Evolutionary conservation across 2,329 filamentous ascomycete genomes (phyloP).

Genomic region (Cryphonectria naterciae): DNA sequence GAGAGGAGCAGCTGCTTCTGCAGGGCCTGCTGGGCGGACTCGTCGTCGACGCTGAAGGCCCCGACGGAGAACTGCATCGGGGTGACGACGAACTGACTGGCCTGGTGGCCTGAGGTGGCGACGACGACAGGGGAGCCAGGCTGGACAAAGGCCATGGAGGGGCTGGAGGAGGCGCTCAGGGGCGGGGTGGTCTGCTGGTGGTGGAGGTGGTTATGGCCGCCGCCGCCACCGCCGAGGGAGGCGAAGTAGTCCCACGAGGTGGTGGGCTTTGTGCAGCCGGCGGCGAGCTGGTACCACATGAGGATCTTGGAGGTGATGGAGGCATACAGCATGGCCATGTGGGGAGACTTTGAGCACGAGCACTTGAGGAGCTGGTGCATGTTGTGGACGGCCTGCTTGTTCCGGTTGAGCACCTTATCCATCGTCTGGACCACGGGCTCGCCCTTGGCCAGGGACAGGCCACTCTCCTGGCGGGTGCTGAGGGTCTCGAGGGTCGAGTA

Average conservation of each 20-base stretch:
- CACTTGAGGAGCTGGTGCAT: slow-evolving; percentile 28
- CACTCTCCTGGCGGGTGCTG: slow-evolving; percentile 18
- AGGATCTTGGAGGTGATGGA: slow-evolving; percentile 30
- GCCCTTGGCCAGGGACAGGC: slow-evolving; percentile 11
- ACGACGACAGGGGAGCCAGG: slow-evolving; percentile 5
- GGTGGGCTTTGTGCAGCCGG: slow-evolving; percentile 23
- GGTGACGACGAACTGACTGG: slow-evolving; percentile 25
- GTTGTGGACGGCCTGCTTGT: slow-evolving; percentile 29
- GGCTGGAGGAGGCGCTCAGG: slow-evolving; percentile 25
- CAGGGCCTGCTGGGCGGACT: slow-evolving; percentile 27
- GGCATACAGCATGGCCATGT: slow-evolving; percentile 29
- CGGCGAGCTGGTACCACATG: slow-evolving; percentile 29
- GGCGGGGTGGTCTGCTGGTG: slow-evolving; percentile 17
- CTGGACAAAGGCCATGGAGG: slow-evolving; percentile 20
- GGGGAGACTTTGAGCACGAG: slow-evolving; percentile 26
- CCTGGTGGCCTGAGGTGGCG: background rate
- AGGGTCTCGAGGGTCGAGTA: slow-evolving; percentile 26
- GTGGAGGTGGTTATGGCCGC: background rate
- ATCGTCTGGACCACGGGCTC: slow-evolving; percentile 28
- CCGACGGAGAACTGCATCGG: slow-evolving; percentile 29
- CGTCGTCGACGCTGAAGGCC: slow-evolving; percentile 29
- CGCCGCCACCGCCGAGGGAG: slow-evolving; percentile 1
- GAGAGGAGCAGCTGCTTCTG: slow-evolving; percentile 27
- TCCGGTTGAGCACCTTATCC: slow-evolving; percentile 30
- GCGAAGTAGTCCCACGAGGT: slow-evolving; percentile 28